Conservation (phyloP, 1,284 basidiomycete genomes). For the Fomitopsis palustris region DNA sequence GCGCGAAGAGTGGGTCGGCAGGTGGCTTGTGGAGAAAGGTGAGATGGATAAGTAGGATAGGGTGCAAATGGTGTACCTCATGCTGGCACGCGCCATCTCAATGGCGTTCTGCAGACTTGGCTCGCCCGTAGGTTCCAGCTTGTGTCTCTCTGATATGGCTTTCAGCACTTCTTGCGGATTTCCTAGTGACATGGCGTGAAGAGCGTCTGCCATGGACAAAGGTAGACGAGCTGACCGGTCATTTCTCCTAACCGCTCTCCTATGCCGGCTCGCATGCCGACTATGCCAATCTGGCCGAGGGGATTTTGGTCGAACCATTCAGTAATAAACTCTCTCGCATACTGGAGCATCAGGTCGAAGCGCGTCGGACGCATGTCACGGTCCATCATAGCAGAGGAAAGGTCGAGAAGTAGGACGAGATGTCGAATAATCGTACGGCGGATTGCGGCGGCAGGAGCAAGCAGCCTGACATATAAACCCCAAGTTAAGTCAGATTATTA, state of each 20-base stretch:
- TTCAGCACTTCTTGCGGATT: conserved; percentile 94
- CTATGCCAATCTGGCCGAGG: conserved; percentile 91
- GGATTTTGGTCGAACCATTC: conserved; percentile 99
- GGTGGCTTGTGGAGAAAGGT: conserved; percentile 55
- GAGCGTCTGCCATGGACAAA: neutral
- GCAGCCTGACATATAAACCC: conserved; percentile 42
- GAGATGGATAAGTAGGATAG: neutral
- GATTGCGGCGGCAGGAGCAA: conserved; percentile 83
- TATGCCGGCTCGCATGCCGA: conserved; percentile 87
- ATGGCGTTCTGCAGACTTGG: conserved; percentile 96
- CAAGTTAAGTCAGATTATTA: neutral
- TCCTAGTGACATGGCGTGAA: conserved; percentile 43
- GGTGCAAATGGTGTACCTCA: conserved; percentile 58
- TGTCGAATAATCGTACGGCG: conserved; percentile 96
- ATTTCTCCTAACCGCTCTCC: conserved; percentile 87
- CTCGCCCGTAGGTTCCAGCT: conserved; percentile 87
- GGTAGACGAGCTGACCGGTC: conserved; percentile 59
- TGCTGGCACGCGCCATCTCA: conserved; percentile 89
- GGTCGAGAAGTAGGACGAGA: conserved; percentile 85
- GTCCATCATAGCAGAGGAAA: conserved; percentile 91
- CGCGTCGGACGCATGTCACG: conserved; percentile 94
- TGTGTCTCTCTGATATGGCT: conserved; percentile 82
- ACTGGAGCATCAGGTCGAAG: conserved; percentile 87
- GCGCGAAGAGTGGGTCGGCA: conserved; percentile 92
- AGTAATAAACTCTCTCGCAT: conserved; percentile 84